phyloP scores from a whole-genome alignment of 495 filamentous ascomycete genomes.

The Chaetomium fimeti region DNA sequence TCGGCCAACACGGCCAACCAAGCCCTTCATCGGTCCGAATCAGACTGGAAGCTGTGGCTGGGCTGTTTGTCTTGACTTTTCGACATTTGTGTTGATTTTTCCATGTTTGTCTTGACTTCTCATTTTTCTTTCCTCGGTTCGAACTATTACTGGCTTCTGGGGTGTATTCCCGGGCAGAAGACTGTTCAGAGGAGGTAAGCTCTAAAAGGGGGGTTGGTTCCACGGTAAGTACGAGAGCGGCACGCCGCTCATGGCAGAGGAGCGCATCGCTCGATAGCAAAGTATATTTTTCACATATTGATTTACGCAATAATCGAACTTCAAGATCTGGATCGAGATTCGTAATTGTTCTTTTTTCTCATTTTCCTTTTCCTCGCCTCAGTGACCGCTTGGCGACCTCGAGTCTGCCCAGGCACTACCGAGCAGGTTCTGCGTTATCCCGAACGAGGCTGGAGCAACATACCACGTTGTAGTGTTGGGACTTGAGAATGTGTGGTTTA shows the following conservation, averaged over 20 bases:
- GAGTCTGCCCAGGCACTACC: too few species aligned
- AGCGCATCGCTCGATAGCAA: not conserved
- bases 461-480: not conserved
- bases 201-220: too few species aligned
- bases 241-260: too few species aligned
- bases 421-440: too few species aligned
- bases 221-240: too few species aligned
- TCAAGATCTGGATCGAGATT: too few species aligned
- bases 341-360: too few species aligned
- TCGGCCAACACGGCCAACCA: not conserved
- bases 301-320: not conserved
- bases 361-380: too few species aligned
- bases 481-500: not conserved
- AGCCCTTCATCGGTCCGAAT: not conserved
- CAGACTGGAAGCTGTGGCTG: not conserved
- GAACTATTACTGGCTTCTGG: not conserved
- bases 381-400: too few species aligned
- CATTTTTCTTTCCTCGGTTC: not conserved
- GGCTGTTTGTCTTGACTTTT: not conserved
- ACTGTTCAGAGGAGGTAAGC: too few species aligned
- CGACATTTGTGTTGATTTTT: not conserved
- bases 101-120: too few species aligned
- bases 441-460: too few species aligned
- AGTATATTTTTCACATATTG: not conserved
- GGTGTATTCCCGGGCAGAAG: not conserved